Conservation (phyloP, 2,329 filamentous ascomycete genomes). For the Monosporascus sp. region DNA sequence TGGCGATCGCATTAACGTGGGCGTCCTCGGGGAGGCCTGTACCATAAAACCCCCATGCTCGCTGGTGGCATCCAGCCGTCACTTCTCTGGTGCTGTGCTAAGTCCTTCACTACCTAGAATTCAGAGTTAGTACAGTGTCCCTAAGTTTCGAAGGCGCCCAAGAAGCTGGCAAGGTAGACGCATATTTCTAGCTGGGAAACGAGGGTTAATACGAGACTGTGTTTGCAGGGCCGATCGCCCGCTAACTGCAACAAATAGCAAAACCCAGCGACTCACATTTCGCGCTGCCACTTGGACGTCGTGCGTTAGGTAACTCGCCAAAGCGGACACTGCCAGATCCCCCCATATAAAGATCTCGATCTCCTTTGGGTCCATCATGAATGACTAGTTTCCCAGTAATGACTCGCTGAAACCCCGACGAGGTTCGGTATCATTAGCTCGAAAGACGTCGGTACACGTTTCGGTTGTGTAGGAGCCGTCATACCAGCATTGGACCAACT, state of each 20-base stretch:
- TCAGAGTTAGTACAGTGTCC: background rate
- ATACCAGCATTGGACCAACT: slow-evolving; percentile 48
- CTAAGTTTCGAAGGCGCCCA: background rate
- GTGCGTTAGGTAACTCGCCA: slow-evolving; percentile 45
- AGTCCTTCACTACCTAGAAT: slow-evolving; percentile 36
- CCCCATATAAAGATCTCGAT: slow-evolving; percentile 50
- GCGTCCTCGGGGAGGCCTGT: background rate
- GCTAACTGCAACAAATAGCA: background rate
- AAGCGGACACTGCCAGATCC: slow-evolving; percentile 42
- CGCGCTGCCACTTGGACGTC: slow-evolving; percentile 32
- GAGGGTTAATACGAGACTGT: too few species aligned
- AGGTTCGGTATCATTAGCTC: slow-evolving; percentile 43
- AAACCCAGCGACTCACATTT: slow-evolving; percentile 25
- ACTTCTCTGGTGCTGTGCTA: slow-evolving; percentile 41
- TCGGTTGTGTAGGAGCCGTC: slow-evolving; percentile 49
- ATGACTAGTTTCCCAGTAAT: slow-evolving; percentile 40
- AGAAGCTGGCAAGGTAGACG: background rate
- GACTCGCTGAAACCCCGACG: slow-evolving; percentile 36
- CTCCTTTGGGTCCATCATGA: slow-evolving; percentile 46
- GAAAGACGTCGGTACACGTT: slow-evolving; percentile 40
- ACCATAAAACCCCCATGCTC: slow-evolving; percentile 36
- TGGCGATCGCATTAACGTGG: slow-evolving; percentile 9
- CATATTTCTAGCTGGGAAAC: too few species aligned
- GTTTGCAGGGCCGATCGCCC: too few species aligned
- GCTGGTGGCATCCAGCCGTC: slow-evolving; percentile 52